These are phyloP conservation scores for Prunella vulgaris DNA, from an alignment of 257 asterid genomes.

Conservation along the genomic window DNA sequence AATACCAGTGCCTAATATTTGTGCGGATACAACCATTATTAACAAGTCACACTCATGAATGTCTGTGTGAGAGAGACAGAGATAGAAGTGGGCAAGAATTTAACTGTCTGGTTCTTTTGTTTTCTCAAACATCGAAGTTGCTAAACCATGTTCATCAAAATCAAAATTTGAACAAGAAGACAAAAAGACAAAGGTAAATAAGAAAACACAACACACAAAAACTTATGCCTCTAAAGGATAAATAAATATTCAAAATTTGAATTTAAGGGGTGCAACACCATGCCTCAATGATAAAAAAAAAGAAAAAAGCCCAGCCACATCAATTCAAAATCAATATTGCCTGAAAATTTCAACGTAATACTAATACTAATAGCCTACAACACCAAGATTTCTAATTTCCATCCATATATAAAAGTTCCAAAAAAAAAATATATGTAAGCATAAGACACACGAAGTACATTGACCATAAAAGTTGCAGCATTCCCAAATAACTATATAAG, in stretches of 20 bases:
- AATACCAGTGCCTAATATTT: neutral
- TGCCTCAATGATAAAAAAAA: neutral
- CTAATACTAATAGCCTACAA: too few species aligned
- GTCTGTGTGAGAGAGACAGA: neutral
- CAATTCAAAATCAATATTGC: neutral
- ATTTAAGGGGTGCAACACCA: neutral
- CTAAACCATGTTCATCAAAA: neutral
- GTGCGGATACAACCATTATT: neutral
- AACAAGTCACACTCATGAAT: neutral
- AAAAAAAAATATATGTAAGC: too few species aligned
- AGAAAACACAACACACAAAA: neutral
- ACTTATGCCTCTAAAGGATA: neutral
- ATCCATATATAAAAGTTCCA: neutral
- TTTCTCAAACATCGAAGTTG: neutral
- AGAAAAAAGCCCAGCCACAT: neutral
- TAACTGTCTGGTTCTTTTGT: neutral
- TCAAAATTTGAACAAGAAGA: neutral
- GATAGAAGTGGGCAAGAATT: neutral
- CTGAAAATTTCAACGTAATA: neutral
- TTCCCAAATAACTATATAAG: neutral
- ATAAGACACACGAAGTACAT: too few species aligned
- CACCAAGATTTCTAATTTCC: neutral
- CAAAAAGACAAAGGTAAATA: neutral
- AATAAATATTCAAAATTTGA: neutral
- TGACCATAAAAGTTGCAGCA: constrained; percentile 2